Evolutionary conservation across 805 yeast species (phyloP).

Genomic region (Candida morakotiae): DNA sequence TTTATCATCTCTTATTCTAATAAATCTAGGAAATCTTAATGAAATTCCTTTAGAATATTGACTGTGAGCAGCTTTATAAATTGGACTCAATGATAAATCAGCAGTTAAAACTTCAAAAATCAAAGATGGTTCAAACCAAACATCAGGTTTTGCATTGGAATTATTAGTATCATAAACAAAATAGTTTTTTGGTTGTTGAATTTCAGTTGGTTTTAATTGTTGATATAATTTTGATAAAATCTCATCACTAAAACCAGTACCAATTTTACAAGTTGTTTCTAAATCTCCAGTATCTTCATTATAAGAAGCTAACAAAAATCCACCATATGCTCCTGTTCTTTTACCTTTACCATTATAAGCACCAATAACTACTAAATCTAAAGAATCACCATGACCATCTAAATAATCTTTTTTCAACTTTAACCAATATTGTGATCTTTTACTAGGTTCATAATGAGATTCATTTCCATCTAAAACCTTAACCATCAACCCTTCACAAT

Average conservation of each 20-base stretch:
- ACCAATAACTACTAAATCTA: conserved; percentile 90
- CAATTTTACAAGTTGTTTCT: conserved; percentile 95
- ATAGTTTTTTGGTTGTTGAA: conserved; percentile 59
- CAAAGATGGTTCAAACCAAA: conserved; percentile 86
- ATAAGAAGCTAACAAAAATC: conserved; percentile 85
- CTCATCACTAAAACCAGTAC: conserved; percentile 93
- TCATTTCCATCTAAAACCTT: conserved; percentile 80
- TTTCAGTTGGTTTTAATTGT: conserved; percentile 64
- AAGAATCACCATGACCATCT: conserved; percentile 92
- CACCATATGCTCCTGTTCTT: conserved; percentile 93
- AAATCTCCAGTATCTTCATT: conserved; percentile 88
- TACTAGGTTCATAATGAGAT: conserved; percentile 88
- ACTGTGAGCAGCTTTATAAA: conserved; percentile 78
- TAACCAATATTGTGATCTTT: conserved; percentile 92
- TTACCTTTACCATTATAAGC: conserved; percentile 93
- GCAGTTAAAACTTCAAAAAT: conserved; percentile 91
- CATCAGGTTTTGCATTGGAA: conserved; percentile 76
- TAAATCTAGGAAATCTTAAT: conserved; percentile 81
- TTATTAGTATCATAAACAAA: conserved; percentile 58
- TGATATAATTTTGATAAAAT: conserved; percentile 58
- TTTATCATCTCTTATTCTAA: conserved; percentile 83
- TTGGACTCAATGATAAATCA: conserved; percentile 82
- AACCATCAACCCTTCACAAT: conserved; percentile 96
- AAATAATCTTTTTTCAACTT: conserved; percentile 92
- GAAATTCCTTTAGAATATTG: conserved; percentile 81